Evolutionary conservation across 345 rosid genomes (phyloP), one percentile per base, ranked within the genome.

Genomic region (Fremontodendron californicum): DNA sequence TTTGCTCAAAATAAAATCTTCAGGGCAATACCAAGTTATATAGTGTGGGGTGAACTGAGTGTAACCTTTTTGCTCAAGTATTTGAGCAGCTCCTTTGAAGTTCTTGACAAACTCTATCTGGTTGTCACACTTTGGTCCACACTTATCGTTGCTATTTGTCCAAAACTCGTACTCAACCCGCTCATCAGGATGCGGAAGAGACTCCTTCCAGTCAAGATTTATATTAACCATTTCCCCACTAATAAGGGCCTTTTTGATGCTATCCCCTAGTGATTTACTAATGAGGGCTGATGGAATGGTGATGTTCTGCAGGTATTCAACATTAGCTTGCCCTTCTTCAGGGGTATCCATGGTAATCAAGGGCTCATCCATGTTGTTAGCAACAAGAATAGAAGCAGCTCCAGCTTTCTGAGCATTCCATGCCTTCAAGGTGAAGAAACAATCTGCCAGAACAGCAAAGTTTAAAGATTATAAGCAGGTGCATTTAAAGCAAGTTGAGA

Each of bases 151-250:
- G 86, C 89, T 87, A 52, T 81, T 90, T 58, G 92, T 90, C 94
- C 94, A 90, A 71, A 91, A 87, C 78, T 91, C 92, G 67, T 88
- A 91, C 85, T 88, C 93, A 18, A 91, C 92, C 48, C 89, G 87
- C 39, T 91, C 90, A 39, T 89, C 90, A 27, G 91, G 93, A 76
- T 88, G 89, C 0, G 91, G 93, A 75, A 91, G 93, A 64, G 95
- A 78, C 79, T 91, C 93, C 2, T 76, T 85, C 92, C 93, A 89
- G 74, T 91, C 93, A 49, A 91, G 89, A 58, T 81, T 85, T 52
- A 91, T 75, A 55, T 78, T 86, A 31, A 91, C 93, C 85, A 82
- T 84, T 58, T 88, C 85, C 31, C 85, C 82, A 35, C 19, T 52
- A 48, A 71, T 70, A 35, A 87, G 11, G 40, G 92, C 84, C 60